Evolutionary conservation across 148 eudicot genomes (phyloP), one percentile per base, ranked within the genome.

Genomic region (Polygonum aviculare): DNA sequence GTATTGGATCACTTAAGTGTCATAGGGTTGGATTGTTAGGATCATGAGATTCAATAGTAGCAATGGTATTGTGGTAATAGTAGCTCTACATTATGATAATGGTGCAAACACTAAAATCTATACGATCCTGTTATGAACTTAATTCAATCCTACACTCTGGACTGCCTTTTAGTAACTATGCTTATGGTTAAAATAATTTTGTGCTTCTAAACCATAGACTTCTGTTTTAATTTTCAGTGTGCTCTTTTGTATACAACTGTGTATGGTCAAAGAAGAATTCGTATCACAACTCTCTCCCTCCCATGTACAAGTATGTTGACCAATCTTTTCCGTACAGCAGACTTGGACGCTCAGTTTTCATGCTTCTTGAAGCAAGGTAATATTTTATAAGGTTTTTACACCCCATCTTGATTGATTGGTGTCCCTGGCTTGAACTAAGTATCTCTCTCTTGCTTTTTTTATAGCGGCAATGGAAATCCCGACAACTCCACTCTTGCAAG

Each of bases 181-280:
- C 74, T 72, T 72, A 40, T 39, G 22, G 15, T 35, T 65, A 9
- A 26, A 22, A 70, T 70, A 4, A 35, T 15, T 70, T 15, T 38
- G 44, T 38, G 19, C 16, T 70, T 38, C 40, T 69, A 26, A 40
- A 31, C 49, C 16, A 77, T 60, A 65, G 7, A 65, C 19, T 74
- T 35, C 59, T 78, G 40, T 70, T 72, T 59, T 78, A 54, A 3
- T 73, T 77, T 81, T 50, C 70, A 95, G 98, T 95, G 96, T 78
- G 98, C 98, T 18, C 96, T 95, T 87, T 88, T 95, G 19, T 95
- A 95, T 84, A 95, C 98, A 54, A 95, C 97, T 74, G 83, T 95
- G 45, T 88, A 90, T 83, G 98, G 98, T 74, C 90, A 95, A 85
- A 88, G 98, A 85, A 89, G 96, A 90, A 95, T 95, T 59, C 87